Percentiles rank a stretch among this genome's conserved stretches.
Conservation (phyloP, 1,284 basidiomycete species). For the Coriolopsis trogii region DNA sequence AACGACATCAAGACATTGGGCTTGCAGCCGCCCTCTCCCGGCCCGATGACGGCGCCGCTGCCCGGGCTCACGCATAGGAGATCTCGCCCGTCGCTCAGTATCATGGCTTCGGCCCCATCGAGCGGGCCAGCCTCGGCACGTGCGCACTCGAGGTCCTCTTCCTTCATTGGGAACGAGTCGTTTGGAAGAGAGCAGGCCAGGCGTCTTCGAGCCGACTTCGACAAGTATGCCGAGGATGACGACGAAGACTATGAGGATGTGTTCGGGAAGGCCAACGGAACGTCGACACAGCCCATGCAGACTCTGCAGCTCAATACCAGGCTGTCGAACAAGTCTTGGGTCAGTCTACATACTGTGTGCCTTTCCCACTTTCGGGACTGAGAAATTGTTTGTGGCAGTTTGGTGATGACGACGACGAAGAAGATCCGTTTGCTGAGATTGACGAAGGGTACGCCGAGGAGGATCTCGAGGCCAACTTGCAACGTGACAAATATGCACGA, state of each 20-base stretch:
- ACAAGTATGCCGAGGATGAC: slow-evolving; percentile 84
- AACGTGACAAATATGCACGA: slow-evolving; percentile 89
- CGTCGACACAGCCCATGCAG: slow-evolving; percentile 65
- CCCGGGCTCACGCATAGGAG: slow-evolving; percentile 49
- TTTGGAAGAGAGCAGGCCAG: slow-evolving; percentile 65
- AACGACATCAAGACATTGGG: slow-evolving; percentile 83
- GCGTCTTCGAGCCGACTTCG: slow-evolving; percentile 62
- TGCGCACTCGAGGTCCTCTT: slow-evolving; percentile 53
- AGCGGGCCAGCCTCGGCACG: slow-evolving; percentile 26
- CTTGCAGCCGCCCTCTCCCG: slow-evolving; percentile 47
- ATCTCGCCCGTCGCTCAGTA: slow-evolving; percentile 50
- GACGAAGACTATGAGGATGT: slow-evolving; percentile 90
- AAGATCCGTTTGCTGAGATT: slow-evolving; percentile 96
- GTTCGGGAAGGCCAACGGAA: slow-evolving; percentile 75
- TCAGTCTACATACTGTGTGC: slow-evolving; percentile 35
- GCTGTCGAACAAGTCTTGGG: slow-evolving; percentile 87
- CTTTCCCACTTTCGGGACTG: background rate
- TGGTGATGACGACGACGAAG: slow-evolving; percentile 85
- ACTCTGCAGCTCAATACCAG: slow-evolving; percentile 82
- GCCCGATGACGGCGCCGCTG: slow-evolving; percentile 67
- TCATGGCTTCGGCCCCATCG: slow-evolving; percentile 24
- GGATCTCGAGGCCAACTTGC: slow-evolving; percentile 86
- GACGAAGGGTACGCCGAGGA: slow-evolving; percentile 90
- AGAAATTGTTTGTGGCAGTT: slow-evolving; percentile 44
- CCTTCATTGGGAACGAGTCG: slow-evolving; percentile 57